Evolutionary conservation across 1,139 yeast species (phyloP).

Genomic region (Yamadazyma epiphylla): DNA sequence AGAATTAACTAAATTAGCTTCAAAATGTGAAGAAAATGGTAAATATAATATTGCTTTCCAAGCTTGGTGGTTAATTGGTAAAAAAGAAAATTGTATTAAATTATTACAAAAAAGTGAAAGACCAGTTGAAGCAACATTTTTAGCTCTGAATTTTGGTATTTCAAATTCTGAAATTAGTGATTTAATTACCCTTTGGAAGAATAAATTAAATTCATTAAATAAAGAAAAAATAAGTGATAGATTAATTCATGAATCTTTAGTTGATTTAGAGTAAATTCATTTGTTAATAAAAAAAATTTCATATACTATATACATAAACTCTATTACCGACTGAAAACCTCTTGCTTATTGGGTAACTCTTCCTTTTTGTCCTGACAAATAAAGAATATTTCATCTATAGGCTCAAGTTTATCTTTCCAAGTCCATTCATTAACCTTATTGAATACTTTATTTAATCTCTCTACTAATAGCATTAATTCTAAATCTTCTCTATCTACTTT

Average conservation of each 20-base stretch:
- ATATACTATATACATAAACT: not conserved
- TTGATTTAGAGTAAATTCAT: conserved; percentile 11
- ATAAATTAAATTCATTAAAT: conserved; percentile 45
- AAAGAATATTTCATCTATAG: conserved; percentile 66
- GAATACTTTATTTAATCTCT: conserved; percentile 58
- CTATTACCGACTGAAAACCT: conserved; percentile 31
- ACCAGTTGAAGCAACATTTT: conserved; percentile 78
- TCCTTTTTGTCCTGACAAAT: conserved; percentile 52
- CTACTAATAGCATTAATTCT: conserved; percentile 59
- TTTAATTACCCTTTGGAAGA: conserved; percentile 65
- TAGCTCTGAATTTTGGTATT: conserved; percentile 72
- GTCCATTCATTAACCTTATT: conserved; percentile 38
- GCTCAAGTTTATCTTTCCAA: conserved; percentile 34
- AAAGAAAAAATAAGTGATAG: conserved; percentile 61
- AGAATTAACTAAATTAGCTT: conserved; percentile 60
- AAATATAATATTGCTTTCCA: conserved; percentile 90
- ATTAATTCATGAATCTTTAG: conserved; percentile 36
- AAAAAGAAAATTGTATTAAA: conserved; percentile 59
- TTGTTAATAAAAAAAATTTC: conserved; percentile 1
- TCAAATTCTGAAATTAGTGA: conserved; percentile 33
- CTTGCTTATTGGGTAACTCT: conserved; percentile 41
- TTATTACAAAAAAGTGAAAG: conserved; percentile 69
- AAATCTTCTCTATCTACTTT: conserved; percentile 47
- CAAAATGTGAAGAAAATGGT: conserved; percentile 63
- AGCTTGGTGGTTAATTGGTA: conserved; percentile 85